Base-by-base conservation (phyloP, 78 protist genomes). In the Blattamonas nauphoetae region DNA sequence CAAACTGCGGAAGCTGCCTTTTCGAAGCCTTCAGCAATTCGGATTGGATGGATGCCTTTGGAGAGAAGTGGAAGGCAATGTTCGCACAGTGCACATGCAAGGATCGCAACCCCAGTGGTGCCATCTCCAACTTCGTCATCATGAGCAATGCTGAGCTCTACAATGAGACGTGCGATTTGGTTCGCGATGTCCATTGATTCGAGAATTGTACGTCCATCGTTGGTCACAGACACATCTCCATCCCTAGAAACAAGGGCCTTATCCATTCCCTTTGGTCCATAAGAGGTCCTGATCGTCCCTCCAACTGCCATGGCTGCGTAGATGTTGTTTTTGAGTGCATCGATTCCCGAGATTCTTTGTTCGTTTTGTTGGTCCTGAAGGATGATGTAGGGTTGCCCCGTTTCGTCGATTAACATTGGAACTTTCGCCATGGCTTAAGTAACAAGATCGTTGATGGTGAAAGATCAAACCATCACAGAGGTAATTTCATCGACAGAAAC, bases 131-230 rank as follows among this genome's bases (percentile, higher is more conserved):
- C 96, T 90, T 98, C 99, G 46, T 93, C 94, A 86, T 98, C 99
- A 88, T 97, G 99, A 6, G 97, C 93, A 85, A 93, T 85, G 33
- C 98, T 95, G 38, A 98, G 94, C 91, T 98, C 97, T n/a, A 98
- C 99, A 84, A 98, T 38, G 41, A 98, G 92, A 92, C 96, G 97
- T 33, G 97, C 99, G 11, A 97, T 94, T 84, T 94, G 95, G 90
- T 98, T 85, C 45, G 93, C 93, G 6, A 98, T 97, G 34, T 94
- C 95, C 92, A 91, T 88, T 29, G 94, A 85, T 32, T 94, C 92
- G 45, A 97, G 90, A n/a, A 97, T 98, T 45, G 99, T 97, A 2
- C 99, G 98, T 34, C 99, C 99, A 89, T 97, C 99, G 89, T 98
- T 97, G 42, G 99, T 95, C 43, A 97, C 93, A 0, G 96, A 90